Evolutionary conservation across 495 filamentous ascomycete species (phyloP).

Genomic region (Monascus purpureus): DNA sequence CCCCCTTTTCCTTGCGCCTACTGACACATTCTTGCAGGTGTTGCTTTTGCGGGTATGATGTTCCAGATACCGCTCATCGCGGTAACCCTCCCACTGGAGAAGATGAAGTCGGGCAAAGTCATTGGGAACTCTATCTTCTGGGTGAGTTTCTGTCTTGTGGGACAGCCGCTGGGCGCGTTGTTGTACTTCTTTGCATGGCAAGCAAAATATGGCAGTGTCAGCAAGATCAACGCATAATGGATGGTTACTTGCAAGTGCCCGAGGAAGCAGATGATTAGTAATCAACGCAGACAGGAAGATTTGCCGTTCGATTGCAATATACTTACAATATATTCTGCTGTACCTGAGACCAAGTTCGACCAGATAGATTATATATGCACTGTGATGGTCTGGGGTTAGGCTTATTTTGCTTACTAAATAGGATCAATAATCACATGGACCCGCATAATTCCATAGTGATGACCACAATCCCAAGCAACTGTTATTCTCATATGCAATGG

Average conservation of each 20-base stretch:
- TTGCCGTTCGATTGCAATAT: too few species aligned
- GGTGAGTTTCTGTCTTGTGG: slow-evolving; percentile 85
- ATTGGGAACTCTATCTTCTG: slow-evolving; percentile 91
- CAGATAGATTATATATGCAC: too few species aligned
- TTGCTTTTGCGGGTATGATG: slow-evolving; percentile 89
- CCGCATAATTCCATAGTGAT: too few species aligned
- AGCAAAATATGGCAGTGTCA: slow-evolving; percentile 81
- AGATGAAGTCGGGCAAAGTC: slow-evolving; percentile 58
- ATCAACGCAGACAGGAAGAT: slow-evolving; percentile 3
- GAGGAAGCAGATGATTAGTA: too few species aligned
- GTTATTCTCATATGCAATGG: too few species aligned
- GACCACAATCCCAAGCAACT: too few species aligned
- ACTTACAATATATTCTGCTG: too few species aligned
- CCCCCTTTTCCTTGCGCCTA: neutral
- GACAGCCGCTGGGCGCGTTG: slow-evolving; percentile 80
- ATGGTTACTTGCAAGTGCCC: slow-evolving; percentile 1
- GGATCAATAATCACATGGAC: too few species aligned
- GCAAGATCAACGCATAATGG: slow-evolving; percentile 14
- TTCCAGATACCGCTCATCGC: slow-evolving; percentile 77
- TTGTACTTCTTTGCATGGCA: slow-evolving; percentile 98
- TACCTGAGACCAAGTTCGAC: too few species aligned
- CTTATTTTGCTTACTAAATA: too few species aligned
- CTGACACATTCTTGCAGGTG: slow-evolving; percentile 36
- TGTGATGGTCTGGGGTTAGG: too few species aligned
- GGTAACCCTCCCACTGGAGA: slow-evolving; percentile 66